Conservation (phyloP, 1,139 yeast species). For the Diutina catenulata region DNA sequence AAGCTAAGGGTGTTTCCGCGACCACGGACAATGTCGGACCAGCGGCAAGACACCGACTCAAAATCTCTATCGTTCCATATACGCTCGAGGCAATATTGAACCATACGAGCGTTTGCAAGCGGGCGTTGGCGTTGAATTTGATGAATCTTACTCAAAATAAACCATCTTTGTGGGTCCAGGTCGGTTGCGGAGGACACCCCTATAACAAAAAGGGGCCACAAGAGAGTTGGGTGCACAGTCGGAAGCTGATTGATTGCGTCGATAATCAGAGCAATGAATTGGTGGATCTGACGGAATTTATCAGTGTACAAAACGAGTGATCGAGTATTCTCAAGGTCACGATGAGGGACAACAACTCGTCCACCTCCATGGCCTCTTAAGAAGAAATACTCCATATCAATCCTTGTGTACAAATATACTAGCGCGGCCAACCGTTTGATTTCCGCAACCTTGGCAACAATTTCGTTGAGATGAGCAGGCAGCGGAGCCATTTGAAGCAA, state of each 20-base stretch:
- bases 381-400: background rate
- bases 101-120: background rate
- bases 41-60: background rate
- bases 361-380: background rate
- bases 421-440: background rate
- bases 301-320: background rate
- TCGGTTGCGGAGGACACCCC: background rate
- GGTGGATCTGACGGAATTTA: background rate
- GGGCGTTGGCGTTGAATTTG: background rate
- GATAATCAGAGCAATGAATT: background rate
- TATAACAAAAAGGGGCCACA: background rate
- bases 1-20: background rate
- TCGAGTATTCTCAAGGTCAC: background rate
- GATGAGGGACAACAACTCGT: background rate
- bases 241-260: background rate
- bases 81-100: background rate
- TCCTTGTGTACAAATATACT: background rate
- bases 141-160: background rate
- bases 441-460: background rate
- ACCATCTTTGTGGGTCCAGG: background rate
- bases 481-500: background rate
- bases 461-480: background rate
- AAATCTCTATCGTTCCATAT: conserved; percentile 2
- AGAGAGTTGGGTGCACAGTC: background rate
- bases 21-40: background rate